A percentile compares a stretch with the other conserved stretches of the same genome.
phyloP scores from a whole-genome alignment of 1,139 yeast species.

The Yamadazyma triangularis region DNA sequence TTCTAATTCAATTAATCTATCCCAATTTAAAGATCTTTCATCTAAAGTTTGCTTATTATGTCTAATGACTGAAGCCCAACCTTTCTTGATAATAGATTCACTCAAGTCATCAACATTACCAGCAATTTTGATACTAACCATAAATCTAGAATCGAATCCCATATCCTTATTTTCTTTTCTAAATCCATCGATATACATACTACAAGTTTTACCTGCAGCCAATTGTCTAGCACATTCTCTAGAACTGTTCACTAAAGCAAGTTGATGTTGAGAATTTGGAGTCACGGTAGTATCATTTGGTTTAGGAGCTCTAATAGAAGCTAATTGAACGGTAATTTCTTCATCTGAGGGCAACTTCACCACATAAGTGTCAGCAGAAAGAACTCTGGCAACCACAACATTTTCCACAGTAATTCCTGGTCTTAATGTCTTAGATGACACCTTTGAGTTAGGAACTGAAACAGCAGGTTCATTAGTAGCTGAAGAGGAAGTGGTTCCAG shows the following conservation, averaged over 20 bases:
- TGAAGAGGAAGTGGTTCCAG: constrained; percentile 13
- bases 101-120: constrained; percentile 49
- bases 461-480: constrained; percentile 15
- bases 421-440: constrained; percentile 20
- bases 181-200: constrained; percentile 57
- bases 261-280: constrained; percentile 28
- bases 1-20: constrained; percentile 68
- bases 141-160: constrained; percentile 59
- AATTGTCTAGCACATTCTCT: constrained; percentile 68
- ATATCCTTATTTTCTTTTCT: constrained; percentile 57
- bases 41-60: constrained; percentile 68
- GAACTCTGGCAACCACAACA: constrained; percentile 55
- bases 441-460: constrained; percentile 6
- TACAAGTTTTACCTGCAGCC: constrained; percentile 65
- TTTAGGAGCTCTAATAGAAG: constrained; percentile 73
- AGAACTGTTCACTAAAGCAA: constrained; percentile 57
- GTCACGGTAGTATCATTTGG: constrained; percentile 55
- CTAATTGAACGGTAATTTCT: constrained; percentile 62
- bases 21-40: constrained; percentile 77
- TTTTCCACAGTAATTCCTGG: constrained; percentile 47
- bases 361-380: constrained; percentile 66
- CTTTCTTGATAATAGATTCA: constrained; percentile 56
- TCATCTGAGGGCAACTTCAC: constrained; percentile 46
- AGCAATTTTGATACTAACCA: constrained; percentile 51
- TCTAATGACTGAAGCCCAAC: constrained; percentile 74